Percentiles rank a stretch among this genome's conserved stretches.
Conservation (phyloP, 768 basidiomycete species). For the Fomitopsis serialis region DNA sequence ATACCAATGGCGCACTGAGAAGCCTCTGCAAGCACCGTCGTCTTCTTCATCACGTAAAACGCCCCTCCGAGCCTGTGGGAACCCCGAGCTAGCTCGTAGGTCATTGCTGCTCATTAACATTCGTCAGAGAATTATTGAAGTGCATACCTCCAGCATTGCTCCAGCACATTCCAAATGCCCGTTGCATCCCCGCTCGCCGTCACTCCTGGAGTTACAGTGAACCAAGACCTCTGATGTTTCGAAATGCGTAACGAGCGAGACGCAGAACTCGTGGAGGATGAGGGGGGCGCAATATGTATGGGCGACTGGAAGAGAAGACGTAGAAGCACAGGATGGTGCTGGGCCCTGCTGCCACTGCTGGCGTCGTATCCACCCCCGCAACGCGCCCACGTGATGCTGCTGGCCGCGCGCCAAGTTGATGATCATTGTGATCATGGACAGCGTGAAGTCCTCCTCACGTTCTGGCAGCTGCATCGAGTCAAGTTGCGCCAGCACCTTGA, state of each 20-base stretch:
- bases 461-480: too few species aligned
- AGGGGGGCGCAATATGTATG: conserved; percentile 71
- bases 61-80: conserved; percentile 97
- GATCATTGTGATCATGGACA: too few species aligned
- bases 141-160: conserved; percentile 76
- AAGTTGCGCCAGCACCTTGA: too few species aligned
- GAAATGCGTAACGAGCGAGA: conserved; percentile 76
- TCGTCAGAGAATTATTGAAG: too few species aligned
- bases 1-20: conserved; percentile 94
- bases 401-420: too few species aligned
- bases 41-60: conserved; percentile 97
- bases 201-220: conserved; percentile 81
- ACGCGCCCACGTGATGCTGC: too few species aligned
- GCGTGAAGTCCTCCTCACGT: too few species aligned
- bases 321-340: conserved; percentile 1
- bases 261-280: conserved; percentile 56
- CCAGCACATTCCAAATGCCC: conserved; percentile 88
- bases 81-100: too few species aligned
- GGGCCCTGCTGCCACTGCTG: not conserved
- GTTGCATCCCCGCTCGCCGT: conserved; percentile 64
- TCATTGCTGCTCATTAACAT: too few species aligned
- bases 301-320: conserved; percentile 29
- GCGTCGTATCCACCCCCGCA: too few species aligned
- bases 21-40: conserved; percentile 91
- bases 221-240: conserved; percentile 93